These are phyloP conservation scores for Neoboletus brunneissimus DNA, from an alignment of 768 basidiomycete genomes.

Conservation along the genomic window DNA sequence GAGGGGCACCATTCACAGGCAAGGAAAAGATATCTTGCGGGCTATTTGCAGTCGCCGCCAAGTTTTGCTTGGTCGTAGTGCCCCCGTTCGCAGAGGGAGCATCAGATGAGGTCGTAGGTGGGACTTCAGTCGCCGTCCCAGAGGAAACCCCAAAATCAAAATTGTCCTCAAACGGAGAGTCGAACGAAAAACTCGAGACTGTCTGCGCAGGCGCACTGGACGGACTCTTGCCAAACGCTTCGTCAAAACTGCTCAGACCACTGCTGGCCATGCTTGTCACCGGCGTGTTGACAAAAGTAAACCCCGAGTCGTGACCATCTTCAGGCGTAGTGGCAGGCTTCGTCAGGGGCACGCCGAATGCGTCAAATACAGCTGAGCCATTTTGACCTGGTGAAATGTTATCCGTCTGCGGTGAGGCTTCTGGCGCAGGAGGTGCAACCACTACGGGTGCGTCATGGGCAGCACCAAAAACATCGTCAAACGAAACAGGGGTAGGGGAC, in stretches of 20 bases:
- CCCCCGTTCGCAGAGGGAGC: conserved; percentile 27
- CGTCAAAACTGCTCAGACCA: conserved; percentile 65
- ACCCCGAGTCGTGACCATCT: conserved; percentile 18
- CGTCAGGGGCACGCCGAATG: conserved; percentile 37
- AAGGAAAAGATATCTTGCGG: conserved; percentile 10
- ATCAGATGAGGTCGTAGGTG: conserved; percentile 24
- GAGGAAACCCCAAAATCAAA: conserved; percentile 58
- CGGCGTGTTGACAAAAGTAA: conserved; percentile 19
- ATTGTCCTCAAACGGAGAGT: conserved; percentile 59
- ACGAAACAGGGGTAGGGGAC: conserved; percentile 31
- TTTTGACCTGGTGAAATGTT: conserved; percentile 16
- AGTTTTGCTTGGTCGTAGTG: conserved; percentile 7
- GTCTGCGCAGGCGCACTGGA: conserved; percentile 34
- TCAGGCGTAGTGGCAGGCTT: conserved; percentile 18
- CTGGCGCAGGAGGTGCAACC: conserved; percentile 18
- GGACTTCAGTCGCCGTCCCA: conserved; percentile 31
- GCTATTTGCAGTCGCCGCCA: conserved; percentile 6
- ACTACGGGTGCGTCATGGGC: conserved; percentile 19
- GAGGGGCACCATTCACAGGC: conserved; percentile 12
- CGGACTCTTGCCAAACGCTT: conserved; percentile 61
- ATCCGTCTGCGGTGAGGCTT: conserved; percentile 17
- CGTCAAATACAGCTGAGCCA: conserved; percentile 31
- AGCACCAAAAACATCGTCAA: conserved; percentile 58
- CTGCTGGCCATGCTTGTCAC: conserved; percentile 15
- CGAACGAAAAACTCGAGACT: conserved; percentile 54